Evolutionary conservation across 2,329 filamentous ascomycete genomes (phyloP).

Genomic region (Diaporthe velutina): DNA sequence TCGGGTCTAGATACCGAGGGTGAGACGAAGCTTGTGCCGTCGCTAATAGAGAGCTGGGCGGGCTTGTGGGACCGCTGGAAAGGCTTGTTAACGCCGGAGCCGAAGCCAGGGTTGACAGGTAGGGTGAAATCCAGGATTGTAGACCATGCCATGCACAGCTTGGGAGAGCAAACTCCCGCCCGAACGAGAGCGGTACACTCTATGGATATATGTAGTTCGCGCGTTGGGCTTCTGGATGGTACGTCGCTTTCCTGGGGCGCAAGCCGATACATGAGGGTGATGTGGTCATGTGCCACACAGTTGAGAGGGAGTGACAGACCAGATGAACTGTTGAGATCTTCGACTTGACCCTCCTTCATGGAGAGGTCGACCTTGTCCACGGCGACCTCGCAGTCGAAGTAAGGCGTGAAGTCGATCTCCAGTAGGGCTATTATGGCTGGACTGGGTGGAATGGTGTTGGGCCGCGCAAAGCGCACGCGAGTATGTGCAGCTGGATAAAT

Average conservation of each 20-base stretch:
- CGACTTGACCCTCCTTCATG: slow-evolving; percentile 69
- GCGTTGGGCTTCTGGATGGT: slow-evolving; percentile 59
- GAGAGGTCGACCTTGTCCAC: slow-evolving; percentile 71
- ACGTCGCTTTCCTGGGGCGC: slow-evolving; percentile 63
- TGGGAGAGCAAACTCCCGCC: slow-evolving; percentile 70
- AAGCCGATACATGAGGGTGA: slow-evolving; percentile 81
- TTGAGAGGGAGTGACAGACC: slow-evolving; percentile 68
- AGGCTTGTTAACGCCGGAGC: slow-evolving; percentile 62
- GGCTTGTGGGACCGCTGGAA: slow-evolving; percentile 73
- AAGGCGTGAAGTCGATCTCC: slow-evolving; percentile 80
- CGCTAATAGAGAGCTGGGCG: slow-evolving; percentile 73
- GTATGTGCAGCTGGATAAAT: slow-evolving; percentile 79
- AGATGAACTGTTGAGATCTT: slow-evolving; percentile 66
- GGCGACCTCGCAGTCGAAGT: slow-evolving; percentile 75
- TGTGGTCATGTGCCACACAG: slow-evolving; percentile 79
- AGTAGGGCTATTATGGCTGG: slow-evolving; percentile 76
- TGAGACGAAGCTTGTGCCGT: slow-evolving; percentile 67
- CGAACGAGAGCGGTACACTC: slow-evolving; percentile 69
- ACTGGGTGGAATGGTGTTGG: slow-evolving; percentile 69
- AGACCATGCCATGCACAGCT: slow-evolving; percentile 75
- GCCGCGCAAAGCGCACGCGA: slow-evolving; percentile 77
- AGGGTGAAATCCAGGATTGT: slow-evolving; percentile 78
- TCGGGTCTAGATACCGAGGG: slow-evolving; percentile 71
- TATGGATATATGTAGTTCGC: slow-evolving; percentile 71
- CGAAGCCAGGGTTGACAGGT: slow-evolving; percentile 74